Conservation (phyloP, 2,329 filamentous ascomycete species). For the Calonectria honghensis region DNA sequence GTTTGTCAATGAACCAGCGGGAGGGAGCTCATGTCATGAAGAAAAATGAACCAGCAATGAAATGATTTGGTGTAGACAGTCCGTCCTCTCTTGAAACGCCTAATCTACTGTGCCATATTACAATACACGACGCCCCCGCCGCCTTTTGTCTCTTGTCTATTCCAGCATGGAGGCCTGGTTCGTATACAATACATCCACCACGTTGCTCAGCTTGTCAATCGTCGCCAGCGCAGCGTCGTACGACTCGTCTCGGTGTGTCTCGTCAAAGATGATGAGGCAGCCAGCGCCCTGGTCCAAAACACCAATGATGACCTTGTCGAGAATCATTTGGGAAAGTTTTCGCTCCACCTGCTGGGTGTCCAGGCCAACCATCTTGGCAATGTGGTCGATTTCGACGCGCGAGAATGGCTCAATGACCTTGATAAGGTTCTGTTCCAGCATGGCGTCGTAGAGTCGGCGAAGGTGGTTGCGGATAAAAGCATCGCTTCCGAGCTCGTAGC, state of each 20-base stretch:
- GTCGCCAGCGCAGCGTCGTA: constrained; percentile 96
- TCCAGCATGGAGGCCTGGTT: constrained; percentile 98
- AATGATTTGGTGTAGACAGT: constrained; percentile 50
- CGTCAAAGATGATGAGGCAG: constrained; percentile 97
- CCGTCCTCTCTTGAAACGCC: constrained; percentile 55
- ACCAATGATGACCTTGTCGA: constrained; percentile 98
- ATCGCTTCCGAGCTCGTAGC: constrained; percentile 94
- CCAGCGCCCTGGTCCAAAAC: constrained; percentile 98
- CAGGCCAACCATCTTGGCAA: constrained; percentile 97
- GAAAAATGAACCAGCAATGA: constrained; percentile 41
- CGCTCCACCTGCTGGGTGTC: constrained; percentile 98
- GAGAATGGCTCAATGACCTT: constrained; percentile 99
- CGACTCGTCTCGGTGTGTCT: constrained; percentile 92
- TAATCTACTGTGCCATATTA: constrained; percentile 58
- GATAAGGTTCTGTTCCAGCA: constrained; percentile 99
- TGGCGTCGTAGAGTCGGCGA: constrained; percentile 95
- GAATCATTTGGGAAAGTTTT: constrained; percentile 99
- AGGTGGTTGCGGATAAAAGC: constrained; percentile 98
- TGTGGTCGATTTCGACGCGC: constrained; percentile 95
- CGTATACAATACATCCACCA: constrained; percentile 97
- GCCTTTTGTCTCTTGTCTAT: constrained; percentile 66
- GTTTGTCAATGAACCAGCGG: not conserved
- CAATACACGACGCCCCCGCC: constrained; percentile 49
- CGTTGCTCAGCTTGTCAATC: constrained; percentile 96
- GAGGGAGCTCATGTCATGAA: constrained; percentile 20